phyloP scores from a whole-genome alignment of 1,284 basidiomycete genomes.

The Cystobasidium slooffiae region DNA sequence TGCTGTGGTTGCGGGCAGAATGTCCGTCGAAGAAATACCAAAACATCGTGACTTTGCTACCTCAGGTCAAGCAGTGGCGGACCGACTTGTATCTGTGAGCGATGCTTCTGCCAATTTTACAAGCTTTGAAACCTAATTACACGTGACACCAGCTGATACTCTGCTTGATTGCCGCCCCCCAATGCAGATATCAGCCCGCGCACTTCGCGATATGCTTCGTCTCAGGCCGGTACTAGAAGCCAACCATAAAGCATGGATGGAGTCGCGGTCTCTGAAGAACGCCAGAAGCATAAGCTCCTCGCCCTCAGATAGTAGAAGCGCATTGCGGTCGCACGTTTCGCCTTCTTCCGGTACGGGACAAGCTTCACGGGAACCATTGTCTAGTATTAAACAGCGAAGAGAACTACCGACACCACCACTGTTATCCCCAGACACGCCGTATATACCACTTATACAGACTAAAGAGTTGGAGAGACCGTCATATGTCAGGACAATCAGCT shows the following conservation, averaged over 20 bases:
- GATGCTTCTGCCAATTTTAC: not conserved
- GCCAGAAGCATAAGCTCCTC: not conserved
- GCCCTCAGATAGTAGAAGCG: not conserved
- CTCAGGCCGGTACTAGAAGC: not conserved
- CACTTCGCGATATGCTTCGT: not conserved
- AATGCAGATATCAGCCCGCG: not conserved
- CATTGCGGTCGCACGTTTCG: no score
- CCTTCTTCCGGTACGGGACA: no score
- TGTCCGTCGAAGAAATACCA: constrained; percentile 2
- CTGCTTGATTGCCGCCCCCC: not conserved
- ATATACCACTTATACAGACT: not conserved
- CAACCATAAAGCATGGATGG: constrained; percentile 1
- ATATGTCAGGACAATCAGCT: not conserved
- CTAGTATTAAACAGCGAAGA: not conserved
- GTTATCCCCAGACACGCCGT: not conserved
- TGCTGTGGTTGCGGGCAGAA: not conserved
- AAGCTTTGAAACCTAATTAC: not conserved
- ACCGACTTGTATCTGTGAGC: not conserved
- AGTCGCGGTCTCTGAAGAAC: not conserved
- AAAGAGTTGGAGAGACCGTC: not conserved
- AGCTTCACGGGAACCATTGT: no score
- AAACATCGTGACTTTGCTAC: constrained; percentile 3
- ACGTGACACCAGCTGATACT: not conserved
- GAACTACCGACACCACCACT: not conserved
- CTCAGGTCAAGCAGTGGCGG: not conserved